phyloP scores from a whole-genome alignment of 2,329 filamentous ascomycete genomes.

The Beauveria brongniartii region DNA sequence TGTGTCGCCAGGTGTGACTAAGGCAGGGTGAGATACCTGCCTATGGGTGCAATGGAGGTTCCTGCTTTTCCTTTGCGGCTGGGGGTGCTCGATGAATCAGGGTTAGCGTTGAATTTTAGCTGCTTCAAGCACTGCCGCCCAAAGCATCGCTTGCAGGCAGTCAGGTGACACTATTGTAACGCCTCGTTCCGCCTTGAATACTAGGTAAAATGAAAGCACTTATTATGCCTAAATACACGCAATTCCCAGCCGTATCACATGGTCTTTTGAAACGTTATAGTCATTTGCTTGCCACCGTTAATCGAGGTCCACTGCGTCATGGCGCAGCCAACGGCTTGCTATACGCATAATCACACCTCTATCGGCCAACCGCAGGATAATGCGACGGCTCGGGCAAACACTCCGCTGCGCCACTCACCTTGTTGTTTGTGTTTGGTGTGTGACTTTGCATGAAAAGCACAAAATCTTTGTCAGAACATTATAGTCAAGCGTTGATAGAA shows the following conservation, averaged over 20 bases:
- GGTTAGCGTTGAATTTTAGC: conserved; percentile 6
- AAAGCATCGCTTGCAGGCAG: background rate
- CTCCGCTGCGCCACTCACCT: background rate
- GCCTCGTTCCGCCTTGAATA: background rate
- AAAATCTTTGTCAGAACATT: too few relatives aligned
- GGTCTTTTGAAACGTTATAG: too few relatives aligned
- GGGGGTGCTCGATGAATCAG: conserved; percentile 9
- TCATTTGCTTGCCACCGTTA: too few relatives aligned
- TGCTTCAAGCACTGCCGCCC: conserved; percentile 3
- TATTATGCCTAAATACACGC: too few relatives aligned
- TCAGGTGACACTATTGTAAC: conserved; percentile 10
- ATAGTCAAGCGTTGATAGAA: too few relatives aligned
- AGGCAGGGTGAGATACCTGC: conserved; percentile 10
- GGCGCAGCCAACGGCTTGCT: too few relatives aligned
- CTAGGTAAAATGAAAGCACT: too few relatives aligned
- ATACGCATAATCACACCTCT: too few relatives aligned
- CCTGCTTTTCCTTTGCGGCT: conserved; percentile 10
- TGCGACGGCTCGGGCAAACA: too few relatives aligned
- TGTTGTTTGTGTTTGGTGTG: background rate
- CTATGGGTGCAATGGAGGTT: conserved; percentile 8
- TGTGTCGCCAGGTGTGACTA: conserved; percentile 12
- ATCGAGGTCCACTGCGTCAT: too few relatives aligned
- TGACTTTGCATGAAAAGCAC: background rate
- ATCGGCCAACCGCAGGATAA: too few relatives aligned
- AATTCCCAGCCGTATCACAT: too few relatives aligned